Percentiles rank a stretch among this genome's conserved stretches.
Conservation (phyloP, 2,329 filamentous ascomycete species). For the Botrytis squamosa region DNA sequence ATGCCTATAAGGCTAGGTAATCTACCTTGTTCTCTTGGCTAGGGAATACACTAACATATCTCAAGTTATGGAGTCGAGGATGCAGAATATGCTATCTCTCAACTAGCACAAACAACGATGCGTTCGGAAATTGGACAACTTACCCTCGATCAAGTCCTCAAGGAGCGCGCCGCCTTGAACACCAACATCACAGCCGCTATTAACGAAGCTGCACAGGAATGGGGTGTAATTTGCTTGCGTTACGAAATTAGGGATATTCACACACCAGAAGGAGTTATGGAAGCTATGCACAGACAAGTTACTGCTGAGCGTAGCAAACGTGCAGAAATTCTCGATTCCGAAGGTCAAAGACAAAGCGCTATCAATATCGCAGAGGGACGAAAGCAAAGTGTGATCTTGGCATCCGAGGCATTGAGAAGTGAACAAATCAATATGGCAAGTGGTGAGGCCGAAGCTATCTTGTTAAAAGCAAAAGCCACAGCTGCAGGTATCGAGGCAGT, state of each 20-base stretch:
- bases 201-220: conserved; percentile 95
- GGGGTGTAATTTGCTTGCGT: conserved; percentile 92
- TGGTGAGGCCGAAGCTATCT: conserved; percentile 92
- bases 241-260: conserved; percentile 99
- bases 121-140: conserved; percentile 96
- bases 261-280: conserved; percentile 87
- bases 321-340: conserved; percentile 94
- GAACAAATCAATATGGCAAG: conserved; percentile 91
- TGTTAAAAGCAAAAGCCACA: conserved; percentile 81
- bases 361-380: conserved; percentile 98
- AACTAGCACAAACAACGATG: conserved; percentile 98
- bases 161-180: conserved; percentile 94
- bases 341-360: conserved; percentile 93
- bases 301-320: conserved; percentile 96
- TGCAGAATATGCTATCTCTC: conserved; percentile 96
- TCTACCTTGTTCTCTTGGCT: conserved; percentile 31
- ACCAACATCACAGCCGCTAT: conserved; percentile 98
- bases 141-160: conserved; percentile 93
- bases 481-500: conserved; percentile 87
- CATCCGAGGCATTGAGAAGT: conserved; percentile 83
- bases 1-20: conserved; percentile 95
- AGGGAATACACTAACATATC: not conserved
- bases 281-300: conserved; percentile 97
- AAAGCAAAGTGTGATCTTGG: conserved; percentile 95
- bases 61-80: conserved; percentile 94